Evolutionary conservation across 257 asterid genomes (phyloP).

Genomic region (Misopates orontium): DNA sequence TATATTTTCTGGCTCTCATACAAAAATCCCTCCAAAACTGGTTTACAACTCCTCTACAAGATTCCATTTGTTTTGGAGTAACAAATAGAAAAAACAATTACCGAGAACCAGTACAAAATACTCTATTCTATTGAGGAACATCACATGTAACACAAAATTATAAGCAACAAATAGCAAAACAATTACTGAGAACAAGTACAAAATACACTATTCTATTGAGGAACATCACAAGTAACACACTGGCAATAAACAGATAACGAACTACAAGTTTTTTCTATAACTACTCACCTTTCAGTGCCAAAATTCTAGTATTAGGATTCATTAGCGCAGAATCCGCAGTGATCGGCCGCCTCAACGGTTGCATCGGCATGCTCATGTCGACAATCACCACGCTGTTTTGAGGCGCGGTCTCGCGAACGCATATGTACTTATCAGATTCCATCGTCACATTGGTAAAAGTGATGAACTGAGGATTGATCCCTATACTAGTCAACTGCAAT

Average conservation of each 20-base stretch:
- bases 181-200: background rate
- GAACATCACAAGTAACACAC: too few relatives aligned
- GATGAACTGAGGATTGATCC: slow-evolving; percentile 91
- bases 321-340: slow-evolving; percentile 99
- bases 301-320: slow-evolving; percentile 87
- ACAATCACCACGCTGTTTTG: slow-evolving; percentile 94
- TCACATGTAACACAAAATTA: background rate
- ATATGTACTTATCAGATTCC: slow-evolving; percentile 97
- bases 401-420: slow-evolving; percentile 96
- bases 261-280: slow-evolving; percentile 8
- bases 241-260: background rate
- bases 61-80: slow-evolving; percentile 5
- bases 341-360: slow-evolving; percentile 94
- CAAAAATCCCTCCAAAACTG: background rate
- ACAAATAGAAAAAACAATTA: background rate
- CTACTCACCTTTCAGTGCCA: slow-evolving; percentile 86
- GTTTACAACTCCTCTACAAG: slow-evolving; percentile 8
- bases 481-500: slow-evolving; percentile 87
- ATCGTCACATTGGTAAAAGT: slow-evolving; percentile 94
- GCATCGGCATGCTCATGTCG: slow-evolving; percentile 95
- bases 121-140: too few relatives aligned
- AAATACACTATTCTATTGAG: too few relatives aligned
- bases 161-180: background rate
- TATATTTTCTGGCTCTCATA: slow-evolving; percentile 5
- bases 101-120: background rate